Evolutionary conservation across 108 stramenopile species (phyloP).

Genomic region (Aurantiochytrium sp.): DNA sequence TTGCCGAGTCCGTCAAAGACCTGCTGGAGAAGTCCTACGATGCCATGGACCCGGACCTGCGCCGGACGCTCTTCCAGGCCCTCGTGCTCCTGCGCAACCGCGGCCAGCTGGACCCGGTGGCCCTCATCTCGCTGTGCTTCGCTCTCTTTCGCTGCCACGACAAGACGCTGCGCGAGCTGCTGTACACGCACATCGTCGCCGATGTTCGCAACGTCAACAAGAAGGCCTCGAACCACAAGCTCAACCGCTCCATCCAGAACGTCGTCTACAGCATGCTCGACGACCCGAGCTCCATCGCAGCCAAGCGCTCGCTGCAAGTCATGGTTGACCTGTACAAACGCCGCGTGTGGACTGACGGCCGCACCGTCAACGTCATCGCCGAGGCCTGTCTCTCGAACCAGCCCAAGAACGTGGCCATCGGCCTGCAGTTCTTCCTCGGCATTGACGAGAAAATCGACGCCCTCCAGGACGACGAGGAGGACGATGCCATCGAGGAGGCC

Average conservation of each 20-base stretch:
- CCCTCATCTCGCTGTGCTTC: slow-evolving; percentile 82
- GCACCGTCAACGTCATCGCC: slow-evolving; percentile 87
- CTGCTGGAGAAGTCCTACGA: slow-evolving; percentile 62
- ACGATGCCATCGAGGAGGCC: slow-evolving; percentile 66
- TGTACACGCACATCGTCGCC: slow-evolving; percentile 81
- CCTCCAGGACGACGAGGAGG: slow-evolving; percentile 68
- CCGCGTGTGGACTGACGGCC: slow-evolving; percentile 89
- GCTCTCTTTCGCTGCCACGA: slow-evolving; percentile 80
- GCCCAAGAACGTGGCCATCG: slow-evolving; percentile 62
- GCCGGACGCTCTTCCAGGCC: slow-evolving; percentile 77
- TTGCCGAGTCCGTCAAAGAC: slow-evolving; percentile 68
- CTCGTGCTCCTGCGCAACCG: slow-evolving; percentile 84
- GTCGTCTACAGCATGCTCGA: slow-evolving; percentile 41
- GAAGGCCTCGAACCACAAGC: slow-evolving; percentile 28
- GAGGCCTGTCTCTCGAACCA: slow-evolving; percentile 63
- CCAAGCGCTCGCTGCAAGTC: slow-evolving; percentile 79
- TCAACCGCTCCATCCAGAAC: slow-evolving; percentile 60
- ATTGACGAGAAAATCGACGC: slow-evolving; percentile 86
- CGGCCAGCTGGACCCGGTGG: slow-evolving; percentile 71
- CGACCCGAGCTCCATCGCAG: slow-evolving; percentile 37
- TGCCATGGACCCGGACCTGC: slow-evolving; percentile 72
- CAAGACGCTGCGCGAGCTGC: slow-evolving; percentile 72
- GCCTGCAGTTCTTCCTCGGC: slow-evolving; percentile 90
- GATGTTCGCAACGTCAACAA: slow-evolving; percentile 74
- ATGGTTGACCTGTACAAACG: slow-evolving; percentile 85